Conservation (phyloP, 768 basidiomycete genomes). For the Pleurotus eryngii region DNA sequence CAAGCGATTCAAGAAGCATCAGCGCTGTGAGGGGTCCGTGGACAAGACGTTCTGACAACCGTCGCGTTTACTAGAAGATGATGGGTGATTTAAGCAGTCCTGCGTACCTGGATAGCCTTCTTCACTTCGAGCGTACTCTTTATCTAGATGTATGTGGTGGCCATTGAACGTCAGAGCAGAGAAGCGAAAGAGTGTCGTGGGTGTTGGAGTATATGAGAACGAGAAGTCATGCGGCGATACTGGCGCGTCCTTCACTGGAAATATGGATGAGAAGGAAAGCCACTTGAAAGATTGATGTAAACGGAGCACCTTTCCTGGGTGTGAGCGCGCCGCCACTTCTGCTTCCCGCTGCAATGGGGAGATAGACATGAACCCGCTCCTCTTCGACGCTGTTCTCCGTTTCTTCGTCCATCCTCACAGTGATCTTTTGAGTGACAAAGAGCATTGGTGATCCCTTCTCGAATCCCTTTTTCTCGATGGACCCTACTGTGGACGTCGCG, state of each 20-base stretch:
- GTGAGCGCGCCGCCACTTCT: constrained; percentile 15
- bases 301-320: constrained; percentile 41
- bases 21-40: constrained; percentile 82
- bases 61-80: background rate
- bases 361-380: constrained; percentile 69
- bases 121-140: constrained; percentile 57
- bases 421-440: constrained; percentile 66
- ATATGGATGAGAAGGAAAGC: background rate
- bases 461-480: constrained; percentile 64
- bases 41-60: constrained; percentile 65
- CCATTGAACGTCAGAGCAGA: constrained; percentile 86
- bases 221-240: constrained; percentile 45
- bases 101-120: constrained; percentile 72
- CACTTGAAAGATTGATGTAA: background rate
- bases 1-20: constrained; percentile 66
- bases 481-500: constrained; percentile 44
- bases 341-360: constrained; percentile 27
- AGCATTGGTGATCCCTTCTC: constrained; percentile 65
- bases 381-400: constrained; percentile 50
- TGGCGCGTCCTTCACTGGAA: constrained; percentile 50
- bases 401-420: constrained; percentile 43
- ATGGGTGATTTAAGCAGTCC: background rate
- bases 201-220: constrained; percentile 62
- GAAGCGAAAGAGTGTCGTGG: constrained; percentile 79
- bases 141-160: constrained; percentile 82